Base-by-base conservation (phyloP, 1,284 basidiomycete genomes). In the Hemileccinum hortonii region DNA sequence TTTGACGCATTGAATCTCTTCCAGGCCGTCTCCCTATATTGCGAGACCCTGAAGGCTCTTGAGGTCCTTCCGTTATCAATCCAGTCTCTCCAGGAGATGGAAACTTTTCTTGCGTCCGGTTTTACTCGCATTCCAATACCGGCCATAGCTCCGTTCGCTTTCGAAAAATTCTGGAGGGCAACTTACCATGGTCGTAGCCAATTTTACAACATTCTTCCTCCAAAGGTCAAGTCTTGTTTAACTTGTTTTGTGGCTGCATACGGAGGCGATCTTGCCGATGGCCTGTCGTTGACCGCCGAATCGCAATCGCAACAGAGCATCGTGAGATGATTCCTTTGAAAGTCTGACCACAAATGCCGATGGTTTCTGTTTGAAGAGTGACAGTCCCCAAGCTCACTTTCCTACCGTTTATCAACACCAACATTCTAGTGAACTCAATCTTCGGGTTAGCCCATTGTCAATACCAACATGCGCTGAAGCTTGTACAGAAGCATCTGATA, bases 11-110 rank as follows among this genome's bases (percentile, higher is more conserved):
- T 61, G 21, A 53, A 40, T 11, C 19, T 41, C 18, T 15, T 50
- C 32, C 30, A 84, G 82, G 66, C 78, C 3, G 65, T 73, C 37
- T 57, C 70, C 16, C 55, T 83, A 6, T 85, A 84, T 57, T 72
- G 71, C 32, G 63, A 66, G 30, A 61, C 70, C 33, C 71, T 85
- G 12, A 50, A 69, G 4, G 55, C 60, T 11, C 66, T 84, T 8
- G 61, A 67, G 39, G 39, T 54, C 4, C 55, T 71, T 44, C 65
- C 74, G 6, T 72, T 75, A n/a, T 73, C 75, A 9, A 47, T 70
- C 0, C 66, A 72, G 32, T 69, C 62, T 19, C 71, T 85, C 16
- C 50, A 69, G 18, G 53, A 63, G 15, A 62, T 77, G 16, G 69
- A 75, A 36, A 62, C 63, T 21, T 75, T 83, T 58, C 63, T 84